Percentiles rank a stretch among this genome's conserved stretches.
phyloP scores from a whole-genome alignment of 306 rosid species.

The Quercus ilex region DNA sequence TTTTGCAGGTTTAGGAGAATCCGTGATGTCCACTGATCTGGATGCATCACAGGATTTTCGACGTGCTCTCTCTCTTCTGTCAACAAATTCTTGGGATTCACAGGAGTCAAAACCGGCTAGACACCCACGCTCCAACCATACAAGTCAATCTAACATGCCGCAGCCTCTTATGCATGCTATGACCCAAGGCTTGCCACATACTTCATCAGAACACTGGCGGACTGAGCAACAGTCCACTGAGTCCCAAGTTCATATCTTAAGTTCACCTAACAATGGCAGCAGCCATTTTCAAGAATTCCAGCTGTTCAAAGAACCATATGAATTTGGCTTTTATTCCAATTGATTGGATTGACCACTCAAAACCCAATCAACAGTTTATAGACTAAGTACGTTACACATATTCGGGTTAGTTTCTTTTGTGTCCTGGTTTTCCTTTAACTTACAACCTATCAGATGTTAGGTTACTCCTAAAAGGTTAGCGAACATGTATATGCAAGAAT shows the following conservation, averaged over 20 bases:
- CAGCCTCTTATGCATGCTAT: conserved; percentile 30
- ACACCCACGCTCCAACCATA: conserved; percentile 24
- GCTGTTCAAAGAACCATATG: conserved; percentile 39
- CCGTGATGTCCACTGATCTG: conserved; percentile 32
- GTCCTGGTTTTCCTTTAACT: not conserved
- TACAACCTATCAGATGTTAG: not conserved
- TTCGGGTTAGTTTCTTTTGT: conserved; percentile 20
- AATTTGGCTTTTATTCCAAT: conserved; percentile 43
- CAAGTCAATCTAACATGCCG: conserved; percentile 8
- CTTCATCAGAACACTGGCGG: conserved; percentile 53
- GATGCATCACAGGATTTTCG: conserved; percentile 47
- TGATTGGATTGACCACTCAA: conserved; percentile 32
- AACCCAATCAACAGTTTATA: not conserved
- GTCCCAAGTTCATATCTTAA: conserved; percentile 28
- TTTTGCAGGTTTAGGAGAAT: conserved; percentile 63
- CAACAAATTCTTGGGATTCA: conserved; percentile 67
- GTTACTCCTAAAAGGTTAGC: not conserved
- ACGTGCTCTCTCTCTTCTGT: conserved; percentile 99
- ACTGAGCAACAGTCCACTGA: conserved; percentile 28
- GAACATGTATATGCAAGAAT: not conserved
- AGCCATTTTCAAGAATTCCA: conserved; percentile 56
- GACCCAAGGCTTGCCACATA: conserved; percentile 29
- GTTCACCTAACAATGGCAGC: conserved; percentile 22
- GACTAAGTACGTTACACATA: not conserved
- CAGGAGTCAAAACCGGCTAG: conserved; percentile 38